Evolutionary conservation across 2,329 filamentous ascomycete genomes (phyloP).

Genomic region (Cryphonectria naterciae): DNA sequence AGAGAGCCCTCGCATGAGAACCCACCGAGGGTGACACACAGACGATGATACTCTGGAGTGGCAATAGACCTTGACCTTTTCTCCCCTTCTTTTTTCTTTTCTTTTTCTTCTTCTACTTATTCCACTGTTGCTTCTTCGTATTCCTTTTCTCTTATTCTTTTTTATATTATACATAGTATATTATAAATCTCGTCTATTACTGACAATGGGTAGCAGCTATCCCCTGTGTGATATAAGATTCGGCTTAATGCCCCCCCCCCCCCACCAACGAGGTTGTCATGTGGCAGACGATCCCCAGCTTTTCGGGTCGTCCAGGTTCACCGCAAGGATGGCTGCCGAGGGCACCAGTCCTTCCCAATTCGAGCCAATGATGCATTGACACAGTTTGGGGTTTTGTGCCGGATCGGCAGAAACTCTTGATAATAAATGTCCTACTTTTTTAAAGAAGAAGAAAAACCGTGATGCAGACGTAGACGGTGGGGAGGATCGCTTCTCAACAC

Average conservation of each 20-base stretch:
- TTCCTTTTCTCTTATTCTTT: too few relatives aligned
- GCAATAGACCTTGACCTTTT: not conserved
- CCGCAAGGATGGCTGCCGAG: constrained; percentile 2
- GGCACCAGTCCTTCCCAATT: not conserved
- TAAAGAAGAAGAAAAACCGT: too few relatives aligned
- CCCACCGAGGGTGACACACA: not conserved
- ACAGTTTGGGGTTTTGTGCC: not conserved
- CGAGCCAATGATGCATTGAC: not conserved
- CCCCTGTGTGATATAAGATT: not conserved
- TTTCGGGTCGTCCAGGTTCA: constrained; percentile 2
- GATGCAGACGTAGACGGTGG: too few relatives aligned
- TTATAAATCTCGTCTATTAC: not conserved
- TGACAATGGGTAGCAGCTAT: not conserved
- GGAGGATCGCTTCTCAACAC: too few relatives aligned
- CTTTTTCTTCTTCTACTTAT: not conserved
- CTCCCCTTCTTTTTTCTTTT: not conserved
- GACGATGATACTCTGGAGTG: constrained; percentile 7
- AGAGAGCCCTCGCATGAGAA: not conserved
- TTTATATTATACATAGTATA: not conserved
- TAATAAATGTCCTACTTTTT: not conserved
- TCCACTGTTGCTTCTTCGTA: not conserved
- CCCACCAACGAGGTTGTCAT: not conserved
- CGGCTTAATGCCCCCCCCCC: not conserved
- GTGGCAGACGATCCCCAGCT: not conserved
- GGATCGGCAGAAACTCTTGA: not conserved